A percentile compares a stretch with the other conserved stretches of the same genome.
These are phyloP conservation scores for Diutina neorugosa DNA, from an alignment of 1,139 yeast species.

Conservation along the genomic window DNA sequence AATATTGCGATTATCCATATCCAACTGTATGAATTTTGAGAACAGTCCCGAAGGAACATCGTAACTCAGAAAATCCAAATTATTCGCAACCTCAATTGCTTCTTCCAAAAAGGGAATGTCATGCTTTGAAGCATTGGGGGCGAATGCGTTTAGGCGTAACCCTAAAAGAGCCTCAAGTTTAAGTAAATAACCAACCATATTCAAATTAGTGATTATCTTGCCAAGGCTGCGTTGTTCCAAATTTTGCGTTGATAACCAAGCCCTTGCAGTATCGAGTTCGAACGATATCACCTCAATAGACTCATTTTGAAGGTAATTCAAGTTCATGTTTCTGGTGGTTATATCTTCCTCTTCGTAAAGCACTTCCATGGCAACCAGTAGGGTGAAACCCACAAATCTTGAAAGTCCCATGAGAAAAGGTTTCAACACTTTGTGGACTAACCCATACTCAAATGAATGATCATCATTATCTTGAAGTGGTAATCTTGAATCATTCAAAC, in stretches of 20 bases:
- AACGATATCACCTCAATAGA: conserved; percentile 14
- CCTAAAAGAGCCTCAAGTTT: conserved; percentile 17
- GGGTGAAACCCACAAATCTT: conserved; percentile 38
- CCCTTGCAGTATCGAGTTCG: conserved; percentile 10
- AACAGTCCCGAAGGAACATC: conserved; percentile 19
- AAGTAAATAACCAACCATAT: conserved; percentile 16
- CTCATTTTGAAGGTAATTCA: conserved; percentile 21
- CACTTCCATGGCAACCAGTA: conserved; percentile 43
- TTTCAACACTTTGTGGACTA: conserved; percentile 38
- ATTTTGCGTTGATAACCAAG: not conserved
- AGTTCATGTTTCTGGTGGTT: conserved; percentile 49
- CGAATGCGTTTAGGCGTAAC: conserved; percentile 14
- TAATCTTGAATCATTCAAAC: conserved; percentile 12
- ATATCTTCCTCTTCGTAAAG: conserved; percentile 69
- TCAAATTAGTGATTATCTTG: conserved; percentile 13
- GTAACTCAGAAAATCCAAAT: not conserved
- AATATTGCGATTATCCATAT: conserved; percentile 47
- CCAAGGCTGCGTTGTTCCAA: conserved; percentile 8
- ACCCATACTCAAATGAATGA: conserved; percentile 1
- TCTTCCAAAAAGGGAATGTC: not conserved
- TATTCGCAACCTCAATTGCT: not conserved
- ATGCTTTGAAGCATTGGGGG: not conserved
- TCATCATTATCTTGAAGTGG: conserved; percentile 4
- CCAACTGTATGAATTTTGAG: conserved; percentile 40
- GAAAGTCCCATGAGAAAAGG: conserved; percentile 37